phyloP scores from a whole-genome alignment of 441 rosid genomes.

The Lepidium campestre region DNA sequence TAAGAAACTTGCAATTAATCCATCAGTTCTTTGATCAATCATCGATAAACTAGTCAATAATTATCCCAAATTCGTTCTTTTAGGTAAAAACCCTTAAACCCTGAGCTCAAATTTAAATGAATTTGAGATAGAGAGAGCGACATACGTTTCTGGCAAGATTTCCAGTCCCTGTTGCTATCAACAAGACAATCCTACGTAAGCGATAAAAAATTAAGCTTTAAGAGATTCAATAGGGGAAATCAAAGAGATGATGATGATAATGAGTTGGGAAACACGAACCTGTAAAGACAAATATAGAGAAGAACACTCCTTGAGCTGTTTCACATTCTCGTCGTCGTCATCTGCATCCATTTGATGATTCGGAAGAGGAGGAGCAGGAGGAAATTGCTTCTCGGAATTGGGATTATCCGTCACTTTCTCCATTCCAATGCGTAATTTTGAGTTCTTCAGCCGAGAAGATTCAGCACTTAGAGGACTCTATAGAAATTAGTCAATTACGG shows the following conservation, averaged over 20 bases:
- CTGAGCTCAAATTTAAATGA: background rate
- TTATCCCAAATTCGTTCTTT: background rate
- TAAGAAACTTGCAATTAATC: background rate
- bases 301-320: conserved; percentile 80
- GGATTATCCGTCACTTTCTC: conserved; percentile 14
- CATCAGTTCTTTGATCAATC: background rate
- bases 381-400: conserved; percentile 12
- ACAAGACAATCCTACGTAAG: conserved; percentile 58
- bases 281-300: conserved; percentile 64
- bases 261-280: conserved; percentile 29
- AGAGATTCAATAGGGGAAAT: no score
- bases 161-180: conserved; percentile 70
- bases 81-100: background rate
- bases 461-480: background rate
- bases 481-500: background rate
- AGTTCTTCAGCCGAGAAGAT: background rate
- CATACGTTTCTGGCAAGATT: conserved; percentile 75
- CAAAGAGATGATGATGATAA: background rate
- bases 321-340: conserved; percentile 79
- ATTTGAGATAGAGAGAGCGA: background rate
- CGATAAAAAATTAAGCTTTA: no score
- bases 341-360: conserved; percentile 59
- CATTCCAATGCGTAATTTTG: background rate
- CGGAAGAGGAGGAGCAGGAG: background rate
- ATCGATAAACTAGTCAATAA: background rate